phyloP scores from a whole-genome alignment of 2,329 filamentous ascomycete species.

The Dothistroma septosporum region DNA sequence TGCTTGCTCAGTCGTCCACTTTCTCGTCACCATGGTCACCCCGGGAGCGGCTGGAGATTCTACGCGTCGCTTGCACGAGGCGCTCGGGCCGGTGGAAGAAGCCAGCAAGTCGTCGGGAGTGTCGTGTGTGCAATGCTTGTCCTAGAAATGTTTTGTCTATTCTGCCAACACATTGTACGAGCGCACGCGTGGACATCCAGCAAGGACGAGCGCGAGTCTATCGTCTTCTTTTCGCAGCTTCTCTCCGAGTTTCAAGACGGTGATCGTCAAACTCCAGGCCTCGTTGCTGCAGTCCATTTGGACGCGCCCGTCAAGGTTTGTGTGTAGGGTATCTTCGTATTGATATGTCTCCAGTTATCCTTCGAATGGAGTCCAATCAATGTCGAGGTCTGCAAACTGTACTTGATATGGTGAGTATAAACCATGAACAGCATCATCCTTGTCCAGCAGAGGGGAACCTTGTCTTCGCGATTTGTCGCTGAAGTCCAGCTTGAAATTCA shows the following conservation, averaged over 20 bases:
- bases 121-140: neutral
- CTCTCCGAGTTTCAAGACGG: neutral
- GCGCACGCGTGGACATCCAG: neutral
- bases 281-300: neutral
- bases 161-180: neutral
- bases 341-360: neutral
- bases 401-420: neutral
- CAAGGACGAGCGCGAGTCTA: neutral
- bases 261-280: neutral
- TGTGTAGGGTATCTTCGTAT: neutral
- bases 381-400: neutral
- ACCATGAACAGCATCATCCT: neutral
- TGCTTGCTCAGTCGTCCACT: neutral
- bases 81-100: neutral
- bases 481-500: neutral
- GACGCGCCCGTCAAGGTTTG: neutral
- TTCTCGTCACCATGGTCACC: neutral
- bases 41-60: neutral
- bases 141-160: neutral
- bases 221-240: neutral
- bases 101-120: neutral
- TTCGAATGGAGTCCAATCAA: neutral
- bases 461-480: neutral
- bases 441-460: neutral
- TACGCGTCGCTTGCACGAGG: neutral